Conservation (phyloP, 2,329 filamentous ascomycete genomes). For the Coniochaeta hoffmannii region DNA sequence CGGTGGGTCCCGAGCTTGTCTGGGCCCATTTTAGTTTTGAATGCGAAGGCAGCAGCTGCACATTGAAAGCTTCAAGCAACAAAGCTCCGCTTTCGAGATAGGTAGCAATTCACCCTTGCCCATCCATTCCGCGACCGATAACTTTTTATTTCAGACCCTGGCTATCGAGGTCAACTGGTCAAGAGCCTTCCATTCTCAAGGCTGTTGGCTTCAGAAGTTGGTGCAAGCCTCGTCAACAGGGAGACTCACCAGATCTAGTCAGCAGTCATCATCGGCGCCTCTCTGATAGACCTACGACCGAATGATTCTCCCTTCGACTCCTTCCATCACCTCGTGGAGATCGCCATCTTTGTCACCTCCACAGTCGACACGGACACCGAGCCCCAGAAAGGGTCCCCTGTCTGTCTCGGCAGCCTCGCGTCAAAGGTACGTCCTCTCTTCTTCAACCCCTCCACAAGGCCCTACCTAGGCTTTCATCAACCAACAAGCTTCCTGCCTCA, state of each 20-base stretch:
- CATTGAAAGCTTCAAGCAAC: neutral
- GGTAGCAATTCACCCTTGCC: neutral
- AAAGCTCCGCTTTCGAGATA: neutral
- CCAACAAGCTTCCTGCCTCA: neutral
- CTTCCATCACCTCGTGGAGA: neutral
- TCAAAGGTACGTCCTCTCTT: neutral
- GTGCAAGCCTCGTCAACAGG: neutral
- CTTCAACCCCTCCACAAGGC: conserved; percentile 1
- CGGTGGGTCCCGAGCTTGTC: neutral
- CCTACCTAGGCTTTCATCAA: neutral
- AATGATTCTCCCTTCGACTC: neutral
- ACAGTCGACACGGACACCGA: neutral
- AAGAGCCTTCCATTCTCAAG: neutral
- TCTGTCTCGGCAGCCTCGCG: neutral
- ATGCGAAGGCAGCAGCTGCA: conserved; percentile 1
- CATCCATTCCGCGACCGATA: neutral
- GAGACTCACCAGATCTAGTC: neutral
- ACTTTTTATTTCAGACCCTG: neutral
- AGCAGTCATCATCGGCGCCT: neutral
- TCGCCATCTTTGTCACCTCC: neutral
- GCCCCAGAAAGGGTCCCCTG: neutral
- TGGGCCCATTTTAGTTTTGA: neutral
- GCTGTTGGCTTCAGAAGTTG: neutral
- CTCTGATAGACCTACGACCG: neutral
- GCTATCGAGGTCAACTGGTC: neutral